These are phyloP conservation scores for Dryadomyces quercivorus DNA, from an alignment of 2,329 filamentous ascomycete genomes.

Conservation along the genomic window DNA sequence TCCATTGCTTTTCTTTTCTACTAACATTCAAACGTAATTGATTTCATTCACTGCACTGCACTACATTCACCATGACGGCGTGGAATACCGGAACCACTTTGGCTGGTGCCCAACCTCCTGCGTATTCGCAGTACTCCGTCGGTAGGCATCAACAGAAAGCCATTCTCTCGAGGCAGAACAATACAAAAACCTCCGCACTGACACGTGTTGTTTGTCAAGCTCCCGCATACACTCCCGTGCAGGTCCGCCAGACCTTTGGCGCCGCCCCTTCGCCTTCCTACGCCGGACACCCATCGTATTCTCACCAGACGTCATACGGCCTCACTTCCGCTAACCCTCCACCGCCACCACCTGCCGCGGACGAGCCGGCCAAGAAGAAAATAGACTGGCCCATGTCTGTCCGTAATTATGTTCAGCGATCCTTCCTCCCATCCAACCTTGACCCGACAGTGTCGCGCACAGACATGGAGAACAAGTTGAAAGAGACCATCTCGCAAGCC, in stretches of 20 bases:
- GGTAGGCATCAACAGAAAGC: slow-evolving; percentile 6
- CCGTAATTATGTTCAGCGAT: slow-evolving; percentile 76
- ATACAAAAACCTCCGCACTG: neutral
- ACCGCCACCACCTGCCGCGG: slow-evolving; percentile 8
- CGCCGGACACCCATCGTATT: slow-evolving; percentile 14
- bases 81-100: slow-evolving; percentile 7
- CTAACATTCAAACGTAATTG: neutral
- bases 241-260: slow-evolving; percentile 26
- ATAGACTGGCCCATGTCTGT: slow-evolving; percentile 75
- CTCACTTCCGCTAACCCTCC: slow-evolving; percentile 11
- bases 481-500: slow-evolving; percentile 70
- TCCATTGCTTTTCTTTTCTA: neutral
- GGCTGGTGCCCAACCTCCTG: slow-evolving; percentile 17
- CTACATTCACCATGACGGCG: slow-evolving; percentile 9
- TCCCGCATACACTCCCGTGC: slow-evolving; percentile 30
- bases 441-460: slow-evolving; percentile 46
- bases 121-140: slow-evolving; percentile 7
- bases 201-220: slow-evolving; percentile 13
- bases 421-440: slow-evolving; percentile 65
- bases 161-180: neutral
- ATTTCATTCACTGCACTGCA: neutral
- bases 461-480: slow-evolving; percentile 77
- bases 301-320: neutral
- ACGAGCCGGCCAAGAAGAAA: slow-evolving; percentile 32
- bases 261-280: slow-evolving; percentile 13